These are phyloP conservation scores for Xylaria sp. DNA, from an alignment of 2,329 filamentous ascomycete species.

Conservation along the genomic window DNA sequence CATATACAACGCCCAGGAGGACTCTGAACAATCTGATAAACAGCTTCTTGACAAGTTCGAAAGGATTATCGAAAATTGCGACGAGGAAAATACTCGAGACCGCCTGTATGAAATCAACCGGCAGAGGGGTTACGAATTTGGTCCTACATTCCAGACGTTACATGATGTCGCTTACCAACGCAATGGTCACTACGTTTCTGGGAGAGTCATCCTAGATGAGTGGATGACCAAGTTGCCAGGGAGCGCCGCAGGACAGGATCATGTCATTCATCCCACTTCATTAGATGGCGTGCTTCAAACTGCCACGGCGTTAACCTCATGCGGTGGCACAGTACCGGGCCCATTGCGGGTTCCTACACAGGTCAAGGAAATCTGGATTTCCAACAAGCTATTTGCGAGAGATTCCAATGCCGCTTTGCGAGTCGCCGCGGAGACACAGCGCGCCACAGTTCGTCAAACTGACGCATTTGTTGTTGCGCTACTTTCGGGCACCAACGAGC, in stretches of 20 bases:
- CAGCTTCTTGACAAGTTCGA: neutral
- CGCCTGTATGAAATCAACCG: neutral
- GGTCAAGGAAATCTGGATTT: neutral
- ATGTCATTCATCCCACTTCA: neutral
- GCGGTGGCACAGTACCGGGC: neutral
- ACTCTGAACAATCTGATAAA: neutral
- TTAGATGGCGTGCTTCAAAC: neutral
- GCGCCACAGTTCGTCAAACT: neutral
- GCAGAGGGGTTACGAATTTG: neutral
- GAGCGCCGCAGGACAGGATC: neutral
- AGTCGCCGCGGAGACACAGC: neutral
- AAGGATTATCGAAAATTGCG: neutral
- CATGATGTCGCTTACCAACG: neutral
- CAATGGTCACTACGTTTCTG: neutral
- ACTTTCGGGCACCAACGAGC: neutral
- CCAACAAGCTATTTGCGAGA: neutral
- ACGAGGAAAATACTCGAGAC: neutral
- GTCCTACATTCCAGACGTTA: neutral
- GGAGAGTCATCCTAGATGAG: neutral
- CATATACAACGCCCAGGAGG: neutral
- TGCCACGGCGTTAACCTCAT: neutral
- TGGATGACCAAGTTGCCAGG: neutral
- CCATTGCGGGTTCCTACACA: neutral
- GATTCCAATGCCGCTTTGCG: neutral
- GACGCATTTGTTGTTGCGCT: neutral